A percentile compares a stretch with the other conserved stretches of the same genome.
Evolutionary conservation across 805 yeast genomes (phyloP).

Genomic region (Grigorovia transvaalensis): DNA sequence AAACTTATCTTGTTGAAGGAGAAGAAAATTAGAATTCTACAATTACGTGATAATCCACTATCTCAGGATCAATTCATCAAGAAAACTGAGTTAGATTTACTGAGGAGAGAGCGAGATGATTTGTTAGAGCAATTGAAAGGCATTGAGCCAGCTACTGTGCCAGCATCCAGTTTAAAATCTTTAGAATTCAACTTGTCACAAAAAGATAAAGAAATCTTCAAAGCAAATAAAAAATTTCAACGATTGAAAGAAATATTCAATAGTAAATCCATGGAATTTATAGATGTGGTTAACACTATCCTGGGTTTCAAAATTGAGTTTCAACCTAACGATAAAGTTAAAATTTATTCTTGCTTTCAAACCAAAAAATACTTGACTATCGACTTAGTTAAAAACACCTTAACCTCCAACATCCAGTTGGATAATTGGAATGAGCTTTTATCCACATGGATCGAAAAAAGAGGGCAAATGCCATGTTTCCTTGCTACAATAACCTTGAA

Average conservation of each 20-base stretch:
- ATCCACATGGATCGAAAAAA: slow-evolving; percentile 55
- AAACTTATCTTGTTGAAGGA: slow-evolving; percentile 28
- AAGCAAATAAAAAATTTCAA: slow-evolving; percentile 39
- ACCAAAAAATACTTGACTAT: slow-evolving; percentile 39
- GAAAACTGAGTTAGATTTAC: slow-evolving; percentile 37
- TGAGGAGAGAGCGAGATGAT: slow-evolving; percentile 50
- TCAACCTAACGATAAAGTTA: slow-evolving; percentile 43
- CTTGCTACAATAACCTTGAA: slow-evolving; percentile 64
- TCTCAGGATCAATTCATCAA: slow-evolving; percentile 51
- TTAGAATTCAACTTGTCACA: slow-evolving; percentile 42
- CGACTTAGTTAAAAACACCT: slow-evolving; percentile 44
- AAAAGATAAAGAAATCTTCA: slow-evolving; percentile 38
- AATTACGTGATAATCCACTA: slow-evolving; percentile 58
- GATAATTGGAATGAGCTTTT: slow-evolving; percentile 42
- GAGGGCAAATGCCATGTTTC: slow-evolving; percentile 66
- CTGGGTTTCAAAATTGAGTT: slow-evolving; percentile 71
- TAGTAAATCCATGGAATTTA: slow-evolving; percentile 59
- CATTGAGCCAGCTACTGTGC: slow-evolving; percentile 30
- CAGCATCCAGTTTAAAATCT: slow-evolving; percentile 54
- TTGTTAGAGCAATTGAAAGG: slow-evolving; percentile 30
- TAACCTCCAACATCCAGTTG: slow-evolving; percentile 36
- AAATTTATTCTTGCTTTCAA: slow-evolving; percentile 41
- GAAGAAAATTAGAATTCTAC: slow-evolving; percentile 42
- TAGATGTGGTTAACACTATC: slow-evolving; percentile 53
- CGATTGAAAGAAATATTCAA: slow-evolving; percentile 49